Evolutionary conservation across 352 stramenopile species (phyloP).

Genomic region (Phytopythium montanum): DNA sequence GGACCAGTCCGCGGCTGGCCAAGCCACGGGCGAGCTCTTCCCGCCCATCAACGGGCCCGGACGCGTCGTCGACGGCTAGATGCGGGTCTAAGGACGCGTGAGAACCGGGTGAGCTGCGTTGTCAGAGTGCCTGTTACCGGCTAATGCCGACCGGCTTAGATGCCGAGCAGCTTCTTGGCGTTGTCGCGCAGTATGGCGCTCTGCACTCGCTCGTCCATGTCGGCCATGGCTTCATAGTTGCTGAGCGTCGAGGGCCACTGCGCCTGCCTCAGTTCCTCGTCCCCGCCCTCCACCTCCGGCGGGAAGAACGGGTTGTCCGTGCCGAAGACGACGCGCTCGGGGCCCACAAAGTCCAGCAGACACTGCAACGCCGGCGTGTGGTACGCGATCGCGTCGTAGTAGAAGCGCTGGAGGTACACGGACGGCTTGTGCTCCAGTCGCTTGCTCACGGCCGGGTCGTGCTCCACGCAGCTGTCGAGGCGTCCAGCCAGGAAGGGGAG

Average conservation of each 20-base stretch:
- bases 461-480: slow-evolving; percentile 56
- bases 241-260: slow-evolving; percentile 37
- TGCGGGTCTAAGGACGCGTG: background rate
- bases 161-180: slow-evolving; percentile 25
- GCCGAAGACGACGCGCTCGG: slow-evolving; percentile 53
- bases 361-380: slow-evolving; percentile 46
- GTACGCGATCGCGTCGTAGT: slow-evolving; percentile 63
- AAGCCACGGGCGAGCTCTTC: slow-evolving; percentile 18
- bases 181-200: slow-evolving; percentile 39
- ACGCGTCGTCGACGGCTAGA: slow-evolving; percentile 29
- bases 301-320: slow-evolving; percentile 73
- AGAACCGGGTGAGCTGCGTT: background rate
- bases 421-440: slow-evolving; percentile 39
- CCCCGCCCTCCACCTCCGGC: slow-evolving; percentile 14
- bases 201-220: slow-evolving; percentile 27
- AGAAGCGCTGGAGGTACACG: slow-evolving; percentile 54
- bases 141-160: slow-evolving; percentile 2
- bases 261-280: slow-evolving; percentile 16
- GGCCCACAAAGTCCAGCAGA: slow-evolving; percentile 48
- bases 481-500: slow-evolving; percentile 57
- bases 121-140: background rate
- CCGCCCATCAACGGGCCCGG: slow-evolving; percentile 29
- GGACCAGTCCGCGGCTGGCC: slow-evolving; percentile 38
- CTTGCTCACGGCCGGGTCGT: slow-evolving; percentile 38
- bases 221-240: slow-evolving; percentile 49